phyloP scores from a whole-genome alignment of 2,329 filamentous ascomycete genomes.

The Apiospora saccharicola region DNA sequence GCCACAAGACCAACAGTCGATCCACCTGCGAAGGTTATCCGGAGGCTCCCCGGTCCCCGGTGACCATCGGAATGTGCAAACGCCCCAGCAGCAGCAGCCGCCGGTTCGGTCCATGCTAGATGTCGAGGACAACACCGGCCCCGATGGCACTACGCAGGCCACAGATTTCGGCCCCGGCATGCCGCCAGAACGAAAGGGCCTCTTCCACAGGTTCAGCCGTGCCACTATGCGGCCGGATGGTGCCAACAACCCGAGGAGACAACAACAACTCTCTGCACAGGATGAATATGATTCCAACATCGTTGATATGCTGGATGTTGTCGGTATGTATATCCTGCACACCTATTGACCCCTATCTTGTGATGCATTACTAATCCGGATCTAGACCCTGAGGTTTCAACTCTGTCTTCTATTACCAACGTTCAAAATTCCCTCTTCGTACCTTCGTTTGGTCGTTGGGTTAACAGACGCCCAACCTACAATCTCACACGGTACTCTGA shows the following conservation, averaged over 20 bases:
- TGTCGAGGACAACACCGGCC: conserved; percentile 22
- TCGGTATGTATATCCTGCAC: conserved; percentile 59
- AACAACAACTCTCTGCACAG: neutral
- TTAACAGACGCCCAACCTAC: conserved; percentile 84
- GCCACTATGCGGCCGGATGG: neutral
- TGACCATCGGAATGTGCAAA: neutral
- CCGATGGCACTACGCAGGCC: conserved; percentile 10
- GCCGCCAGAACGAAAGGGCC: neutral
- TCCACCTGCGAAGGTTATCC: conserved; percentile 11
- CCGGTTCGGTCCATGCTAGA: conserved; percentile 19
- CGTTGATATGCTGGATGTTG: conserved; percentile 72
- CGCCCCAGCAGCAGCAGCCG: conserved; percentile 8
- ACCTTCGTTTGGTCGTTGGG: conserved; percentile 76
- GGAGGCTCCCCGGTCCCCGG: neutral
- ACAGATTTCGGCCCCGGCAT: neutral
- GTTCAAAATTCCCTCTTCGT: conserved; percentile 90
- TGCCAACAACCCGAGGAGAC: neutral
- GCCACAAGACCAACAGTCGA: conserved; percentile 11
- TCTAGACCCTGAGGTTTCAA: conserved; percentile 82
- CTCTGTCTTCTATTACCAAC: conserved; percentile 84
- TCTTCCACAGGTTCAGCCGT: conserved; percentile 17
- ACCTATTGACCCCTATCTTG: neutral
- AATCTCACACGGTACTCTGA: conserved; percentile 63
- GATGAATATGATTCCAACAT: conserved; percentile 67
- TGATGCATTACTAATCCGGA: neutral